phyloP scores from a whole-genome alignment of 148 eudicot genomes.

The Pharnaceum exiguum region DNA sequence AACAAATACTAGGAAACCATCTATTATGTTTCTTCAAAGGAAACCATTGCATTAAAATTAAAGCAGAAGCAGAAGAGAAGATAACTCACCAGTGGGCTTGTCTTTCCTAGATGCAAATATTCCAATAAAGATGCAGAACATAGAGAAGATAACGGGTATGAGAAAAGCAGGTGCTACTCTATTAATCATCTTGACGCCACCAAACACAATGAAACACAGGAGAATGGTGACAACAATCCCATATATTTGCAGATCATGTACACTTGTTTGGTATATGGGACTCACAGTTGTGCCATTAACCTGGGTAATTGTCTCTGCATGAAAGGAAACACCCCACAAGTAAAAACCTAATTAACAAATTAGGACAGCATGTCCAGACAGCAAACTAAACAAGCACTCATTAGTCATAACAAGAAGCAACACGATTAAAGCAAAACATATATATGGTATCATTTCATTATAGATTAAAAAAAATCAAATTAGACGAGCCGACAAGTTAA shows the following conservation, averaged over 20 bases:
- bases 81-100: slow-evolving; percentile 60
- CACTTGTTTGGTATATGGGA: slow-evolving; percentile 69
- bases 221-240: slow-evolving; percentile 92
- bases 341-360: not conserved
- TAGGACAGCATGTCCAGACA: not conserved
- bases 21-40: no score
- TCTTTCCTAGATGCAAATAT: slow-evolving; percentile 63
- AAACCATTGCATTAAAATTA: no score
- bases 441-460: no score
- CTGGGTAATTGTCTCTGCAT: slow-evolving; percentile 60
- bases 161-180: slow-evolving; percentile 97
- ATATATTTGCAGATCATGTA: slow-evolving; percentile 95
- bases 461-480: no score
- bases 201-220: slow-evolving; percentile 91
- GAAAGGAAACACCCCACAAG: slow-evolving; percentile 1
- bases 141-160: slow-evolving; percentile 81
- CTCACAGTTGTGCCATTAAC: slow-evolving; percentile 70
- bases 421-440: no score
- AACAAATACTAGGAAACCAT: no score
- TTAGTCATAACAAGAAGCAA: no score
- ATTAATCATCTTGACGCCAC: slow-evolving; percentile 98
- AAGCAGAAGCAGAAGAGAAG: not conserved
- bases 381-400: not conserved
- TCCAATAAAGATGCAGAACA: slow-evolving; percentile 85
- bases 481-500: no score